phyloP scores from a whole-genome alignment of 192 early-diverging fungal species.

The Coemansia reversa region DNA sequence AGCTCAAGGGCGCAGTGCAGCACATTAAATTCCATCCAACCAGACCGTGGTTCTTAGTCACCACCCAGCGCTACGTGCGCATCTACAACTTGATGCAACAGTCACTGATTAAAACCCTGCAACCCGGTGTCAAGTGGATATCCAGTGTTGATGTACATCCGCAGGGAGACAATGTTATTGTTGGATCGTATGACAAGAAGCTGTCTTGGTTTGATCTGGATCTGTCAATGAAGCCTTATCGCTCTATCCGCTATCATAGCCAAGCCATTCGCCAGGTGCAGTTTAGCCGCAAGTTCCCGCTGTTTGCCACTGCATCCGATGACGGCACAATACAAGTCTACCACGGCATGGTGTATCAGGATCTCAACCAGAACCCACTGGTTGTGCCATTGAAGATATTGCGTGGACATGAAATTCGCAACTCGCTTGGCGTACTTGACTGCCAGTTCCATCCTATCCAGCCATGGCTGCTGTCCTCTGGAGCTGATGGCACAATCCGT shows the following conservation, averaged over 20 bases:
- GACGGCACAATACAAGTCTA: conserved; percentile 94
- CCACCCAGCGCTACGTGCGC: conserved; percentile 91
- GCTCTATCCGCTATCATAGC: conserved; percentile 84
- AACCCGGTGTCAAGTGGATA: conserved; percentile 89
- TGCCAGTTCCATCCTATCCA: conserved; percentile 94
- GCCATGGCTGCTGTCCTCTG: conserved; percentile 94
- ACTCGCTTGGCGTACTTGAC: conserved; percentile 75
- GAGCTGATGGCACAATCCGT: conserved; percentile 86
- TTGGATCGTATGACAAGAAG: conserved; percentile 94
- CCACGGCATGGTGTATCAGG: conserved; percentile 98
- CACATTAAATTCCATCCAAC: conserved; percentile 89
- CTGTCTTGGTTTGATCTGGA: conserved; percentile 98
- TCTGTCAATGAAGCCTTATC: conserved; percentile 88
- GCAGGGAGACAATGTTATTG: conserved; percentile 90
- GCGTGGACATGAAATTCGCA: conserved; percentile 71
- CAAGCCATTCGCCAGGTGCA: conserved; percentile 85
- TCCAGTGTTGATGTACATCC: conserved; percentile 94
- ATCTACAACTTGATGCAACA: conserved; percentile 93
- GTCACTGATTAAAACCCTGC: conserved; percentile 78
- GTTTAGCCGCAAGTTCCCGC: conserved; percentile 85
- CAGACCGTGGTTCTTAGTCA: conserved; percentile 88
- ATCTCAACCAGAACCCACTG: conserved; percentile 93
- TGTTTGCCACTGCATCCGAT: conserved; percentile 91
- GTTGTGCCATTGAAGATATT: conserved; percentile 98
- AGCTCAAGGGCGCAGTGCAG: conserved; percentile 86